Conservation (phyloP, 768 basidiomycete genomes). For the Leccinum boreale region DNA sequence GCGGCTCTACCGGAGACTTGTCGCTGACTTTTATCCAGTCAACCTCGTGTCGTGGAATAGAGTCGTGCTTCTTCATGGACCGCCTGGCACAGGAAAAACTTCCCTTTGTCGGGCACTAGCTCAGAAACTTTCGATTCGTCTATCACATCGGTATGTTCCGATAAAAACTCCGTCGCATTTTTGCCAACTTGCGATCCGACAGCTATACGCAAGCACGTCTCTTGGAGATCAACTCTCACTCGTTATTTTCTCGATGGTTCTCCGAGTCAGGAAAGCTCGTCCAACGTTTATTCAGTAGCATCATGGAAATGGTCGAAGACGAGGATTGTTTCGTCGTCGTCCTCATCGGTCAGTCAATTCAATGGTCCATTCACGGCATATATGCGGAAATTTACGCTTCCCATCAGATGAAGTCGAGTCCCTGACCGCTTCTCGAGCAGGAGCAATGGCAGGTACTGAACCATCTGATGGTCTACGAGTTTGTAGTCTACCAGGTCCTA, state of each 20-base stretch:
- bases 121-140: conserved; percentile 89
- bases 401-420: conserved; percentile 91
- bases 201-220: conserved; percentile 87
- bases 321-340: conserved; percentile 90
- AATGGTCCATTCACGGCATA: background rate
- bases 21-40: conserved; percentile 40
- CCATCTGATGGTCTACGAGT: conserved; percentile 93
- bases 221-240: conserved; percentile 97
- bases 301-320: conserved; percentile 90
- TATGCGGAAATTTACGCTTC: conserved; percentile 4
- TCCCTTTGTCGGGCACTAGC: conserved; percentile 92
- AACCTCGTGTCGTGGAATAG: conserved; percentile 96
- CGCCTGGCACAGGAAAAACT: conserved; percentile 97
- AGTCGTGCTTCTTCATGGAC: conserved; percentile 91
- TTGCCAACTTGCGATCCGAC: conserved; percentile 3
- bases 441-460: conserved; percentile 93
- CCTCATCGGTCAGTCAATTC: conserved; percentile 65
- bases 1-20: background rate
- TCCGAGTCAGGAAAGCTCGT: conserved; percentile 98
- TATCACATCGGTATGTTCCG: conserved; percentile 68
- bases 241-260: conserved; percentile 98
- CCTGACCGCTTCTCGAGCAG: conserved; percentile 89
- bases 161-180: background rate
- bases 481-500: conserved; percentile 18
- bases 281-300: conserved; percentile 84